Base-by-base conservation (phyloP, 306 rosid species). In the Hylodesmum podocarpum region DNA sequence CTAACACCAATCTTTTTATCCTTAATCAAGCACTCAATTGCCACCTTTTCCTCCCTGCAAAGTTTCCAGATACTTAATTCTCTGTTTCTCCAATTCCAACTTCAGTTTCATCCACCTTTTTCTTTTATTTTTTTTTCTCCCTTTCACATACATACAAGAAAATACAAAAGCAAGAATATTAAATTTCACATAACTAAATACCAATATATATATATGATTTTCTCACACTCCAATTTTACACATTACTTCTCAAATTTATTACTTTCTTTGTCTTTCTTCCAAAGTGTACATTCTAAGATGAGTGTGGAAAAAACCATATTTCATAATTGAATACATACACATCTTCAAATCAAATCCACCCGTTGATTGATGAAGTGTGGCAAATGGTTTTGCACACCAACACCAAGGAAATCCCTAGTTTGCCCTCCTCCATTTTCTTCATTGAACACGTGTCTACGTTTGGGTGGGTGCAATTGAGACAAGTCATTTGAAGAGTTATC, bases 321-420 rank as follows among this genome's bases (percentile, higher is more conserved):
- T 18, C 47, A 64, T n/a, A n/a, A n/a, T 79, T 39, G 22, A 49
- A 25, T 36, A 50, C 22, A 22, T 33, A 50, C 22, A 22, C 25
- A 16, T 57, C 21, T 36, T 81, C 70, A 7, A 21, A 81, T 82
- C 84, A 89, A 80, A 82, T 87, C 98, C 98, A 91, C 28, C 91
- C 88, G 16, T 91, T 81, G 83, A 87, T 89, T 73, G 97, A 72
- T 66, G 93, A 83, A 61, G 87, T 81, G 81, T 85, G 97, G 79
- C 92, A 91, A 63, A 91, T 70, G 66, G 96, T 77, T 76, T 40
- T 91, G 89, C 76, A 85, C 90, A 8, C 96, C 96, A 78, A 93
- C 96, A 25, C 98, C 98, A 40, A 93, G 90, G 77, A 93, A 93
- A 79, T 93, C 98, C 83, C 98, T 83, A 36, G 97, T 91, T 80